Evolutionary conservation across 768 basidiomycete species (phyloP), one percentile per base, ranked within the genome.

Genomic region (Erythrobasidium yunnanense): DNA sequence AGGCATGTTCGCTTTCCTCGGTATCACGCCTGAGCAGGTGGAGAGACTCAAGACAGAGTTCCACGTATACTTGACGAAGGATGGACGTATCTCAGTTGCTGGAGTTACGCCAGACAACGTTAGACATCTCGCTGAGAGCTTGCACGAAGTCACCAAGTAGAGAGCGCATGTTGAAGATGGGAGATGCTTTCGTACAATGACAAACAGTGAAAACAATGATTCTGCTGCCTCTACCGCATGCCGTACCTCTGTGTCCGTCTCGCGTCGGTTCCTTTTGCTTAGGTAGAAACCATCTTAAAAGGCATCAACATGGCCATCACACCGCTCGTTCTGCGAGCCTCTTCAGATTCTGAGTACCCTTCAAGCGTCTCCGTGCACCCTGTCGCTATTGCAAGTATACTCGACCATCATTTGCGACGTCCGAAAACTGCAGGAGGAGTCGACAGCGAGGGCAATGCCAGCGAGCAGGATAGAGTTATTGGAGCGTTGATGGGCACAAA

Each of bases 11-110:
- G 53, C 54, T 33, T 69, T 69, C 68, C 38, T 66, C 23, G 73
- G 73, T 30, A 69, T 74, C 69, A 65, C 72, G 20, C 71, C 73
- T 13, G 73, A 73, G 53, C 73, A 74, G 66, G 73, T 74, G 50
- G 71, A 67, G 45, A 35, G 57, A 38, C 71, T 74, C 62, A 67
- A 67, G 18, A 51, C 56, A 55, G 70, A 74, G 55, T 60, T 70
- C 68, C 72, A 73, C 66, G 70, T 74, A 22, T 74, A 74, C 70
- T 63, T 74, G n/a, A 68, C 58, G 49, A 68, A 62, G 33, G 58
- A 55, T 50, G 72, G 73, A 11, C 66, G 72, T 1, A 72, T 73
- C 50, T 71, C 71, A 13, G 72, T 73, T 22, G 73, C 73, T 13
- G 73, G 73, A 11, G 63, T 74, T 46, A 74, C 73, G 4, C 60